These are phyloP conservation scores for Inosperma sp. DNA, from an alignment of 768 basidiomycete species.

Conservation along the genomic window DNA sequence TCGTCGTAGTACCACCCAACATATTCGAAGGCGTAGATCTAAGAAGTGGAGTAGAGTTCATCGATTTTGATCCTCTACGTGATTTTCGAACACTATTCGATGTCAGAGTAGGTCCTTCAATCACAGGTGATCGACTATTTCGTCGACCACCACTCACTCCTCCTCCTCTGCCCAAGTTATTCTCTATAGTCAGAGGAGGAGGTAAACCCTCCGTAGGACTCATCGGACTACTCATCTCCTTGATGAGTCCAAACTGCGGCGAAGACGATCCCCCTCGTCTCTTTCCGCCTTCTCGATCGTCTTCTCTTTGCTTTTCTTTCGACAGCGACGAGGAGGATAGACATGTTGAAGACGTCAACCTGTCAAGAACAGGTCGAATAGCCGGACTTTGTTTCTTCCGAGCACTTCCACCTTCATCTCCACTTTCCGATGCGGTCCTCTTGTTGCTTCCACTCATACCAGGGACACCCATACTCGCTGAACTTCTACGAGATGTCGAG, in stretches of 20 bases:
- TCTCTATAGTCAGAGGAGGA: neutral
- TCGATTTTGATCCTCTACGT: neutral
- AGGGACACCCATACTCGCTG: neutral
- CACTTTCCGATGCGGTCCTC: conserved; percentile 51
- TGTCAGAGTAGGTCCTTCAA: neutral
- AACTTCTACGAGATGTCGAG: neutral
- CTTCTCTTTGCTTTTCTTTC: too few relatives aligned
- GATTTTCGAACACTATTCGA: neutral
- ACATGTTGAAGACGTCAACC: too few relatives aligned
- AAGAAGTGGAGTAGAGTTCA: conserved; percentile 6
- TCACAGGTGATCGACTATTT: too few relatives aligned
- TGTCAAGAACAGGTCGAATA: conserved; percentile 39
- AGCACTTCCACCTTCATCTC: conserved; percentile 31
- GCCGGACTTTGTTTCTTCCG: conserved; percentile 55
- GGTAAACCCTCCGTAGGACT: conserved; percentile 22
- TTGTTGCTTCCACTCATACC: conserved; percentile 39
- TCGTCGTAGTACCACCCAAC: conserved; percentile 29
- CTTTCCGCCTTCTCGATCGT: too few relatives aligned
- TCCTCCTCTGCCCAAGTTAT: neutral
- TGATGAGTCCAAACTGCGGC: too few relatives aligned
- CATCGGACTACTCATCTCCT: neutral
- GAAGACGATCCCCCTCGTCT: too few relatives aligned
- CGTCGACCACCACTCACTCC: too few relatives aligned
- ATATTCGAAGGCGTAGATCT: conserved; percentile 46
- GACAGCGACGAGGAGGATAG: too few relatives aligned